Percentiles rank a stretch among this genome's conserved stretches.
Evolutionary conservation across 164 flowering plant species (phyloP).

Genomic region (Tinospora cordifolia): DNA sequence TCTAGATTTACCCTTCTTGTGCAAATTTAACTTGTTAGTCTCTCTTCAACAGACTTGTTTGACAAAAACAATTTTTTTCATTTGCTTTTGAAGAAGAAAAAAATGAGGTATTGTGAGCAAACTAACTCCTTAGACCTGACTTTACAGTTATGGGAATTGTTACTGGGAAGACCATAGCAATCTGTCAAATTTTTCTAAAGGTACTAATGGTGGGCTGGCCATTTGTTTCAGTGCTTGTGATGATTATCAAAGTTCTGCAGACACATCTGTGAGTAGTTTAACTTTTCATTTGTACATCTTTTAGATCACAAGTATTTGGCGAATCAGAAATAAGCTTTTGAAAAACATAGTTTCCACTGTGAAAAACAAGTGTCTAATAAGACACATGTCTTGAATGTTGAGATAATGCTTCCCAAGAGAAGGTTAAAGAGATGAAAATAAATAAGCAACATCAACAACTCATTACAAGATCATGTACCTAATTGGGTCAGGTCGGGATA

Average conservation of each 20-base stretch:
- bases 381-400: no score
- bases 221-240: constrained; percentile 75
- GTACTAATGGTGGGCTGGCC: constrained; percentile 68
- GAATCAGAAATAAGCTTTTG: not conserved
- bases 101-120: no score
- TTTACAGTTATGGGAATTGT: constrained; percentile 47
- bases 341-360: no score
- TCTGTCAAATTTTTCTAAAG: constrained; percentile 57
- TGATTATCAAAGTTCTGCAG: constrained; percentile 76
- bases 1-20: constrained; percentile 58
- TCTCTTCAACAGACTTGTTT: not conserved
- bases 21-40: constrained; percentile 51
- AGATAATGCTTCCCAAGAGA: no score
- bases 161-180: constrained; percentile 74
- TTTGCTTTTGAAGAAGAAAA: no score
- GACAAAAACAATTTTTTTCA: not conserved
- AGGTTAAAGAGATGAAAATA: no score
- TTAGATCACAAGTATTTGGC: not conserved
- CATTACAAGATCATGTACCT: not conserved
- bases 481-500: not conserved
- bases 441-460: not conserved
- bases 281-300: not conserved
- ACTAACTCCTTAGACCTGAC: not conserved
- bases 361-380: no score
- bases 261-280: constrained; percentile 51